Percentiles rank a stretch among this genome's conserved stretches.
Evolutionary conservation across 1,284 basidiomycete species (phyloP).

Genomic region (Rhizoctonia solani): DNA sequence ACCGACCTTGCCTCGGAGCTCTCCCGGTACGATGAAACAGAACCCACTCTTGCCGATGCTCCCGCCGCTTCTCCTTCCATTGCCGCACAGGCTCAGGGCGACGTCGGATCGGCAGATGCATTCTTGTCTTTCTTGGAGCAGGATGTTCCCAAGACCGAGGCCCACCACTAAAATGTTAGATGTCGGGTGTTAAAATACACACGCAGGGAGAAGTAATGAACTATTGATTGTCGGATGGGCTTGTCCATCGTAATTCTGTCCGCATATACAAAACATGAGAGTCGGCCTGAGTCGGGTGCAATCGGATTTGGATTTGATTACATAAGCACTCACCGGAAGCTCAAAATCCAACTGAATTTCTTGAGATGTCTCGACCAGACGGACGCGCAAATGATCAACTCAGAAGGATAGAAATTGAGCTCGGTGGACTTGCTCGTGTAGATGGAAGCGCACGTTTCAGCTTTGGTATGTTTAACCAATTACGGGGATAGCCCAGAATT

Average conservation of each 20-base stretch:
- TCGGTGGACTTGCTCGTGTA: conserved; percentile 54
- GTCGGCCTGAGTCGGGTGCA: conserved; percentile 6
- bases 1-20: conserved; percentile 81
- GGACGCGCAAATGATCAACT: conserved; percentile 27
- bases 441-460: conserved; percentile 69
- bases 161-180: conserved; percentile 50
- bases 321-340: conserved; percentile 4
- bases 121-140: conserved; percentile 63
- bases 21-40: conserved; percentile 74
- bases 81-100: conserved; percentile 45
- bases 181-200: background rate
- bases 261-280: background rate
- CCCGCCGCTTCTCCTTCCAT: conserved; percentile 42
- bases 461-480: conserved; percentile 60
- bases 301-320: conserved; percentile 14
- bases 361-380: conserved; percentile 29
- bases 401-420: conserved; percentile 33
- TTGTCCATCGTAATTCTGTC: background rate
- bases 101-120: conserved; percentile 55
- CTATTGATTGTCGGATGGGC: background rate
- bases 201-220: background rate
- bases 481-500: too few species aligned
- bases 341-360: conserved; percentile 1
- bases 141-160: conserved; percentile 61
- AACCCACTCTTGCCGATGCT: conserved; percentile 62